Conservation (phyloP, 306 rosid species). For the Glycine latifolia region DNA sequence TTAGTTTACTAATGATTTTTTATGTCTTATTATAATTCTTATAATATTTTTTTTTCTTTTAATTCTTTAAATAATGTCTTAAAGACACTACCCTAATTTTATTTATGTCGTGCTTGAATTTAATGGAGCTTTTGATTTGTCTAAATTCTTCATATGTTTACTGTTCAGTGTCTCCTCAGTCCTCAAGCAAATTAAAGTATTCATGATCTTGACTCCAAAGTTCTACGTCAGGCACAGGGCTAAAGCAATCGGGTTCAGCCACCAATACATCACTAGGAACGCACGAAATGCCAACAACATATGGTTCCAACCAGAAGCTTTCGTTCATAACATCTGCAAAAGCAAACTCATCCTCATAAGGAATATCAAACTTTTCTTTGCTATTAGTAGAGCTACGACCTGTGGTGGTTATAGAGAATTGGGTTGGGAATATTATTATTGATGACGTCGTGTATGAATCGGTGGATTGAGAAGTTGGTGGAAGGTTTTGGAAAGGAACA, state of each 20-base stretch:
- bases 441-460: not conserved
- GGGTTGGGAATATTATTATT: not conserved
- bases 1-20: too few relatives aligned
- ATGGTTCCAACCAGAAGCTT: conserved; percentile 33
- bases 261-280: not conserved
- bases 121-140: not conserved
- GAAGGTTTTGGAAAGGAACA: conserved; percentile 12
- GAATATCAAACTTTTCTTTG: not conserved
- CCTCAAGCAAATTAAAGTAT: not conserved
- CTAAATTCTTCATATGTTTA: not conserved
- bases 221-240: not conserved
- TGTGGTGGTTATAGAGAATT: not conserved
- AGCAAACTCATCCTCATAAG: not conserved
- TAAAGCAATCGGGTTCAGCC: not conserved
- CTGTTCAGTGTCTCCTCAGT: not conserved
- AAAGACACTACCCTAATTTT: not conserved
- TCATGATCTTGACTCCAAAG: not conserved
- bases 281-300: not conserved
- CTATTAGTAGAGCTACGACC: not conserved
- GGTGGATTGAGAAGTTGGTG: not conserved
- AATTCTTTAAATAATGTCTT: too few relatives aligned
- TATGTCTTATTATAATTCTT: too few relatives aligned
- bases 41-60: too few relatives aligned
- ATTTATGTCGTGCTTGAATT: too few relatives aligned
- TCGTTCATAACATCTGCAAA: not conserved